A percentile compares a stretch with the other conserved stretches of the same genome.
Evolutionary conservation across 1,139 yeast genomes (phyloP).

Genomic region (Candida frijolesensis): DNA sequence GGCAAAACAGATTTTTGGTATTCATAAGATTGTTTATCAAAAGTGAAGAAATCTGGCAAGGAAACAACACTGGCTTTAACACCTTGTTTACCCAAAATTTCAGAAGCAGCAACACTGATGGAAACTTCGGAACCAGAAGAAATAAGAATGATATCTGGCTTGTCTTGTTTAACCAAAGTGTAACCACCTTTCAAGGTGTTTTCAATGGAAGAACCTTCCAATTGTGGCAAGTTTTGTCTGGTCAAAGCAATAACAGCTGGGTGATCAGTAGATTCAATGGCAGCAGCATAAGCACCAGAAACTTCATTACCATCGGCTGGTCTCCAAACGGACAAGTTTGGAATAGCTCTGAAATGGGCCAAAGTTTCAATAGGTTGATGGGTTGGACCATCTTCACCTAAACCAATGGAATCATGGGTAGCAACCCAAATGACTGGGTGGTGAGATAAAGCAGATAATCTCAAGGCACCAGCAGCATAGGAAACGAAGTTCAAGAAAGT

Average conservation of each 20-base stretch:
- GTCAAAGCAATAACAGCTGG: slow-evolving; percentile 92
- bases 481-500: slow-evolving; percentile 98
- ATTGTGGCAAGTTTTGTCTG: slow-evolving; percentile 97
- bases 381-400: slow-evolving; percentile 99
- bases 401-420: slow-evolving; percentile 98
- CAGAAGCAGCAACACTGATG: slow-evolving; percentile 79
- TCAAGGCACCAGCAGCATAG: slow-evolving; percentile 96
- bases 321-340: slow-evolving; percentile 97
- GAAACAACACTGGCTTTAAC: slow-evolving; percentile 83
- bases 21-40: slow-evolving; percentile 78
- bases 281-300: slow-evolving; percentile 90
- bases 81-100: slow-evolving; percentile 64
- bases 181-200: slow-evolving; percentile 97
- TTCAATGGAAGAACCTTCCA: slow-evolving; percentile 90
- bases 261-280: slow-evolving; percentile 70
- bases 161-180: slow-evolving; percentile 60
- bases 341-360: slow-evolving; percentile 96
- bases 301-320: slow-evolving; percentile 99
- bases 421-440: slow-evolving; percentile 97
- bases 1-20: slow-evolving; percentile 89
- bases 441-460: slow-evolving; percentile 92
- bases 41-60: slow-evolving; percentile 89
- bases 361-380: slow-evolving; percentile 99
- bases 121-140: slow-evolving; percentile 97
- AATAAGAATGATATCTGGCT: slow-evolving; percentile 79